Conservation (phyloP, 768 basidiomycete genomes). For the Cyclocybe aegerita region DNA sequence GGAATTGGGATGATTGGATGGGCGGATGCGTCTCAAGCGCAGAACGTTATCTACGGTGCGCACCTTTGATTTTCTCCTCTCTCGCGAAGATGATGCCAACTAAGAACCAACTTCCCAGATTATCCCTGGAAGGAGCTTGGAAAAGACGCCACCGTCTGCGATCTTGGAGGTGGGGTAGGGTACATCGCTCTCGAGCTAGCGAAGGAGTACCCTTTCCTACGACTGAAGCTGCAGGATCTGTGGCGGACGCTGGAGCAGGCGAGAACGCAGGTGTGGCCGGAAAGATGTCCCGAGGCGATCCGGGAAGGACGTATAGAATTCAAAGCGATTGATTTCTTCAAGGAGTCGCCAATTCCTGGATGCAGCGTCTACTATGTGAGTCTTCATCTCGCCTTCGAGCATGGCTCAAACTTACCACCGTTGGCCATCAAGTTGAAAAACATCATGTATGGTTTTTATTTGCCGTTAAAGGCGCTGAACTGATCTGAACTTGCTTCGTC, state of each 20-base stretch:
- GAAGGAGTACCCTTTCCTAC: slow-evolving; percentile 31
- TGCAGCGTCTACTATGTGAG: slow-evolving; percentile 43
- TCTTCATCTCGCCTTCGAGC: not conserved
- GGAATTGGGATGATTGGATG: slow-evolving; percentile 30
- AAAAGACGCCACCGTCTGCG: slow-evolving; percentile 29
- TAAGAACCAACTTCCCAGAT: slow-evolving; percentile 14
- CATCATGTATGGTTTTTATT: slow-evolving; percentile 27
- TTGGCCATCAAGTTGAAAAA: slow-evolving; percentile 27
- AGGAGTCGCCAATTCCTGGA: slow-evolving; percentile 30
- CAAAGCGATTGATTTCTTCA: slow-evolving; percentile 37
- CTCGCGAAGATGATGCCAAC: not conserved
- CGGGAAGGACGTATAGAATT: slow-evolving; percentile 34
- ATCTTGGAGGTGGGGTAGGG: slow-evolving; percentile 41
- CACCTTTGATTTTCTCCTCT: not conserved
- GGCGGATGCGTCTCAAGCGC: slow-evolving; percentile 22
- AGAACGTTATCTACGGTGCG: slow-evolving; percentile 21
- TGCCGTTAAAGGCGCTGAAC: not conserved
- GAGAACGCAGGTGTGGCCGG: slow-evolving; percentile 29
- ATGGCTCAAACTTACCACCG: not conserved
- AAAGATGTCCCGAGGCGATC: slow-evolving; percentile 32
- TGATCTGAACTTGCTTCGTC: not conserved
- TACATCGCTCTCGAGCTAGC: slow-evolving; percentile 29
- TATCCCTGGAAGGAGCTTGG: slow-evolving; percentile 34
- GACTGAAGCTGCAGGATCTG: slow-evolving; percentile 38
- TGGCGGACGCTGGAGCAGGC: slow-evolving; percentile 28